Evolutionary conservation across 208 protist species (phyloP).

Genomic region (Polymyxa betae): DNA sequence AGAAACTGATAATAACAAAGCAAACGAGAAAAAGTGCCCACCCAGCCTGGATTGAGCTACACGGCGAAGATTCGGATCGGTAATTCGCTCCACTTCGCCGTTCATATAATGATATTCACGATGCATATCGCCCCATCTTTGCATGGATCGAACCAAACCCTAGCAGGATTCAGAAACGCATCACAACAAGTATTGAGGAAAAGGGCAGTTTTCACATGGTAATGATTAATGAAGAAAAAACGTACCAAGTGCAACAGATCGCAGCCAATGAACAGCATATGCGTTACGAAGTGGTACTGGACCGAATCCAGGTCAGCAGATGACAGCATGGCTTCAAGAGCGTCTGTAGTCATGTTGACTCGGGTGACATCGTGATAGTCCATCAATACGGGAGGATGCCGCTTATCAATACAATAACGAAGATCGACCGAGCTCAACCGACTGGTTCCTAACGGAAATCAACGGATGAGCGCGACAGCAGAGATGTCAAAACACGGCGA

Average conservation of each 20-base stretch:
- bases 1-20: too few species aligned
- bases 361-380: background rate
- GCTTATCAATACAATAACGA: constrained; percentile 21
- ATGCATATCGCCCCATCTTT: too few species aligned
- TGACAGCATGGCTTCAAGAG: background rate
- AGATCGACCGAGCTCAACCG: constrained; percentile 15
- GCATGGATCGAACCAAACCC: background rate
- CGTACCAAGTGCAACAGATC: background rate
- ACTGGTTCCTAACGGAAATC: background rate
- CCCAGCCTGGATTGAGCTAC: too few species aligned
- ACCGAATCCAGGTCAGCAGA: background rate
- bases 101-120: too few species aligned
- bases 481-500: background rate
- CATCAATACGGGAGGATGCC: background rate
- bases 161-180: too few species aligned
- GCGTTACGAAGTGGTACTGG: constrained; percentile 40
- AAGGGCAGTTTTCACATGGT: too few species aligned
- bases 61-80: too few species aligned
- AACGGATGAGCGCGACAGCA: background rate
- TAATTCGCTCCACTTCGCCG: too few species aligned
- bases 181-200: too few species aligned
- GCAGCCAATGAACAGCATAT: background rate
- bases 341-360: constrained; percentile 1
- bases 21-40: too few species aligned
- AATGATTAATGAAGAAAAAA: too few species aligned